Conservation (phyloP, 2,329 filamentous ascomycete species). For the Claviceps humidiphila region DNA sequence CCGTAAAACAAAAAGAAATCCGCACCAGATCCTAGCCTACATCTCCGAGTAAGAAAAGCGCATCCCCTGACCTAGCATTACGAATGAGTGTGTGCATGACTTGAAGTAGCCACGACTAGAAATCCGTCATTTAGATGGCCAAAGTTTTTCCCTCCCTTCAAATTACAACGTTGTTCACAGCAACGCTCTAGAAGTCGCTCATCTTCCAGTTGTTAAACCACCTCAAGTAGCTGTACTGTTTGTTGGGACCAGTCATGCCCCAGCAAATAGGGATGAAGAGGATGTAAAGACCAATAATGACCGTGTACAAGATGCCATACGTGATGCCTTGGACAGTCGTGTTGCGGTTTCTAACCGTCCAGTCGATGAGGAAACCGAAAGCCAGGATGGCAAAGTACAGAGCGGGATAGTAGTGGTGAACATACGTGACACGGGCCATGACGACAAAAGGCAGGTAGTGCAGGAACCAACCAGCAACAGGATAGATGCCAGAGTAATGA, state of each 20-base stretch:
- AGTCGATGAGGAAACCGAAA: conserved; percentile 80
- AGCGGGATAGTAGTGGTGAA: conserved; percentile 98
- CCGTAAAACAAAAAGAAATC: conserved; percentile 8
- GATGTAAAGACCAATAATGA: conserved; percentile 70
- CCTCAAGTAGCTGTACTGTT: conserved; percentile 81
- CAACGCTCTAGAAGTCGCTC: conserved; percentile 35
- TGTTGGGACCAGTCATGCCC: conserved; percentile 79
- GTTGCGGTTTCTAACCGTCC: conserved; percentile 56
- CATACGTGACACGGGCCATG: conserved; percentile 98
- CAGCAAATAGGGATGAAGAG: conserved; percentile 90
- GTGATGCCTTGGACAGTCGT: conserved; percentile 50
- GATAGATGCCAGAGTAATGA: conserved; percentile 86
- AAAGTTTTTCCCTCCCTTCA: not conserved
- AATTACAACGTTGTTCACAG: not conserved
- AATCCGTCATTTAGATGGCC: not conserved
- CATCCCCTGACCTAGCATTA: not conserved
- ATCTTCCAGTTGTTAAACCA: conserved; percentile 87
- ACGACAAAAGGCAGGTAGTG: conserved; percentile 93
- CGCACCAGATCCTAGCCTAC: conserved; percentile 6
- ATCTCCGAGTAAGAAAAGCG: not conserved
- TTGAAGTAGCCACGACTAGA: not conserved
- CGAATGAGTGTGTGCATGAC: not conserved
- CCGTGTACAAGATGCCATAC: conserved; percentile 62
- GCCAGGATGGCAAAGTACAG: conserved; percentile 92
- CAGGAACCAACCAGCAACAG: conserved; percentile 83